Evolutionary conservation across 805 yeast genomes (phyloP).

Genomic region (Candida yuanshanica): DNA sequence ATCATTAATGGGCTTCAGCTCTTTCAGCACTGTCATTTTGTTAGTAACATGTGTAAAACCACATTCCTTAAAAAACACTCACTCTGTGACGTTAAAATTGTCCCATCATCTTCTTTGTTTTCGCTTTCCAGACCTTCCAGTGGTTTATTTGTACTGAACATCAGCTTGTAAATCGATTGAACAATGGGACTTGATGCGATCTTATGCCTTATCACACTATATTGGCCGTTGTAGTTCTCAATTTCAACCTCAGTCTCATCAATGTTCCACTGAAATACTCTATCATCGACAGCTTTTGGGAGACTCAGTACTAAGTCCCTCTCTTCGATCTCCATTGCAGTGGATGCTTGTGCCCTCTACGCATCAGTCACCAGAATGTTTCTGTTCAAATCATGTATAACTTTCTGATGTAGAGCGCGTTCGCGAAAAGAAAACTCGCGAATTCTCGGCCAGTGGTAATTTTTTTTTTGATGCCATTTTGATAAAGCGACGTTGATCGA

Average conservation of each 20-base stretch:
- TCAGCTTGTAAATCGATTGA: slow-evolving; percentile 28
- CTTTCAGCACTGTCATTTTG: slow-evolving; percentile 20
- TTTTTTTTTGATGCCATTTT: background rate
- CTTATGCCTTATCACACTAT: slow-evolving; percentile 29
- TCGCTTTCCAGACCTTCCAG: slow-evolving; percentile 14
- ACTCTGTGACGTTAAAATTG: slow-evolving; percentile 15
- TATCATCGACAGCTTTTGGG: background rate
- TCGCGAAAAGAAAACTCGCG: too few relatives aligned
- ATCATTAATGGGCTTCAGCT: slow-evolving; percentile 18
- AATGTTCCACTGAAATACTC: slow-evolving; percentile 8
- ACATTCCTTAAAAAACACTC: slow-evolving; percentile 17
- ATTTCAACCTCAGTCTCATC: background rate
- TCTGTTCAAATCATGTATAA: background rate
- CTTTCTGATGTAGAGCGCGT: background rate
- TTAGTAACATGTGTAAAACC: slow-evolving; percentile 21
- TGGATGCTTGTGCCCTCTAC: background rate
- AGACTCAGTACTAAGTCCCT: slow-evolving; percentile 1
- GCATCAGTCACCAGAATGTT: background rate
- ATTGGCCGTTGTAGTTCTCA: slow-evolving; percentile 5
- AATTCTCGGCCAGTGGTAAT: background rate
- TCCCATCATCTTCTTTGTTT: slow-evolving; percentile 11
- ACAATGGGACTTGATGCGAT: slow-evolving; percentile 37
- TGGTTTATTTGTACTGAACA: slow-evolving; percentile 13
- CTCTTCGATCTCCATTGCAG: slow-evolving; percentile 3
- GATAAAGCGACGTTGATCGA: background rate